phyloP scores from a whole-genome alignment of 345 rosid genomes.

The Cardamine chenopodiifolia region DNA sequence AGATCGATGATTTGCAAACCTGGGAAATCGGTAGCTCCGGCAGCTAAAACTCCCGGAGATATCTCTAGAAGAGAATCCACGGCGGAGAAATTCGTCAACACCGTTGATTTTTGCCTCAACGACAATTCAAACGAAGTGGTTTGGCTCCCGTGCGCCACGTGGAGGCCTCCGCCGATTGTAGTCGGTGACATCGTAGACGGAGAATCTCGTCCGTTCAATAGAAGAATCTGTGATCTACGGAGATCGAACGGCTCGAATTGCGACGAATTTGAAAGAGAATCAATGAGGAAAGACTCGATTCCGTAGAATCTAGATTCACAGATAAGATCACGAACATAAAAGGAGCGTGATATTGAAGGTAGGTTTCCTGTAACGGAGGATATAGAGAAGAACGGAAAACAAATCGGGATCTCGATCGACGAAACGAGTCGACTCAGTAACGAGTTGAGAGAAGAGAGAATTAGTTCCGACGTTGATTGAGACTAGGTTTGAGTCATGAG shows the following conservation, averaged over 20 bases:
- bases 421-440: constrained; percentile 54
- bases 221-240: constrained; percentile 55
- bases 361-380: constrained; percentile 75
- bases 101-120: constrained; percentile 62
- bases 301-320: constrained; percentile 80
- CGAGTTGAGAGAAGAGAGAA: constrained; percentile 61
- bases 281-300: constrained; percentile 58
- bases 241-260: constrained; percentile 82
- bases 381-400: constrained; percentile 73
- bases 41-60: constrained; percentile 62
- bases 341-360: constrained; percentile 67
- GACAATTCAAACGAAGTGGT: constrained; percentile 96
- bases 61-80: constrained; percentile 76
- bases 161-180: constrained; percentile 59
- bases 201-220: constrained; percentile 71
- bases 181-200: constrained; percentile 68
- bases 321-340: constrained; percentile 69
- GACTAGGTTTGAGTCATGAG: constrained; percentile 43
- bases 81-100: constrained; percentile 77
- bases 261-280: constrained; percentile 61
- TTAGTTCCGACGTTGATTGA: constrained; percentile 72
- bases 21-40: constrained; percentile 87
- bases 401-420: constrained; percentile 87
- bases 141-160: constrained; percentile 87
- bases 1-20: constrained; percentile 85